phyloP scores from a whole-genome alignment of 495 filamentous ascomycete species.

The Trichocladium uniseriatum region DNA sequence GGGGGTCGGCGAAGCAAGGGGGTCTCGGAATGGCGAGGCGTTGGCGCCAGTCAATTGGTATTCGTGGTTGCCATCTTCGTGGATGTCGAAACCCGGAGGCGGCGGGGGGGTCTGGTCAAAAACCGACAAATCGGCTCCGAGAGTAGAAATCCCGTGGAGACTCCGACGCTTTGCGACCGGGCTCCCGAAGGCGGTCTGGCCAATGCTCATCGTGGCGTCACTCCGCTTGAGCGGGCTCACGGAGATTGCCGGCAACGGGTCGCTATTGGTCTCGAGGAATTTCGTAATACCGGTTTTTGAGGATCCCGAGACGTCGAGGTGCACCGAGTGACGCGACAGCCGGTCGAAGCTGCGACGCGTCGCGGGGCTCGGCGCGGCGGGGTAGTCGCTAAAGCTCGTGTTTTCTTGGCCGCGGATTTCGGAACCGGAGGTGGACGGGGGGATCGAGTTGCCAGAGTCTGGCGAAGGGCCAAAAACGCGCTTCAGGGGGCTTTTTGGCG shows the following conservation, averaged over 20 bases:
- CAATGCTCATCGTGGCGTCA: conserved; percentile 81
- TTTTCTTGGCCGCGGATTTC: conserved; percentile 49
- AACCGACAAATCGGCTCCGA: conserved; percentile 54
- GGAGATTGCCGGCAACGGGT: conserved; percentile 42
- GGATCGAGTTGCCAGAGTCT: conserved; percentile 59
- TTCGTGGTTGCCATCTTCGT: conserved; percentile 38
- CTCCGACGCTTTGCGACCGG: conserved; percentile 83
- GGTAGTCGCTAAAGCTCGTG: conserved; percentile 25
- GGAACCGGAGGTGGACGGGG: conserved; percentile 28
- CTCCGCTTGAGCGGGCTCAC: conserved; percentile 87
- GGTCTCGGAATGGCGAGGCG: conserved; percentile 24
- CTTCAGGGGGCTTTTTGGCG: conserved; percentile 67
- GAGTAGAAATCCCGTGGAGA: conserved; percentile 54
- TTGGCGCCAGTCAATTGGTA: conserved; percentile 32
- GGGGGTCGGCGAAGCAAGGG: conserved; percentile 21
- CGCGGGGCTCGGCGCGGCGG: conserved; percentile 30
- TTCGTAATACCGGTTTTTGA: conserved; percentile 40
- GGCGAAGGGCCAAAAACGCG: conserved; percentile 60
- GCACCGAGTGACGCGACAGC: conserved; percentile 35
- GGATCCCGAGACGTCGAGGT: conserved; percentile 41
- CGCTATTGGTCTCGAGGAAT: conserved; percentile 31
- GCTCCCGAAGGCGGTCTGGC: conserved; percentile 65
- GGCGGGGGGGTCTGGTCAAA: conserved; percentile 48
- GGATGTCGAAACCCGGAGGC: conserved; percentile 32
- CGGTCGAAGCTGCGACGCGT: conserved; percentile 38